A percentile compares a stretch with the other conserved stretches of the same genome.
These are phyloP conservation scores for Pseudonitzschia multistriata DNA, from an alignment of 108 stramenopile genomes.

Conservation along the genomic window DNA sequence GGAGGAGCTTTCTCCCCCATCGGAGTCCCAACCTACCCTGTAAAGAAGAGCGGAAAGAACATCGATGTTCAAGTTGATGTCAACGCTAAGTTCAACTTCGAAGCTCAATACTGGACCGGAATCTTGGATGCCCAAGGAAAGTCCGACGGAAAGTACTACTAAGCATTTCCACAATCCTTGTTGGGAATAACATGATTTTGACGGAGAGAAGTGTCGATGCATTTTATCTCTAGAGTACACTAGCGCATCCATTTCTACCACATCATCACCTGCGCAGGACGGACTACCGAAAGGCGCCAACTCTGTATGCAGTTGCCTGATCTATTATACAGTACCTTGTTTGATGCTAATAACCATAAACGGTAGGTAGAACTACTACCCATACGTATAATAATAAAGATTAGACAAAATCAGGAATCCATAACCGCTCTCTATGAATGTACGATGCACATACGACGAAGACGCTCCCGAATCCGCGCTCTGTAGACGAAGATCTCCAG, in stretches of 20 bases:
- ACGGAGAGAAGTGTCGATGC: constrained; percentile 9
- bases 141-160: constrained; percentile 98
- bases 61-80: constrained; percentile 96
- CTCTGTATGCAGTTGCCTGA: no score
- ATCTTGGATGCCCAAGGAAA: constrained; percentile 98
- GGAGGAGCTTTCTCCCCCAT: constrained; percentile 92
- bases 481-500: no score
- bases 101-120: constrained; percentile 95
- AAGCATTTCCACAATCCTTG: constrained; percentile 34
- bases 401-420: neutral
- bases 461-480: no score
- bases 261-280: neutral
- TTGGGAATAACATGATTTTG: constrained; percentile 19
- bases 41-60: constrained; percentile 80
- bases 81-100: constrained; percentile 97
- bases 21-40: constrained; percentile 93
- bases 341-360: neutral
- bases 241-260: constrained; percentile 12
- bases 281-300: neutral
- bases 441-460: no score
- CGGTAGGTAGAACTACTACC: neutral
- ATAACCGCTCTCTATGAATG: no score
- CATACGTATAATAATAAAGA: neutral
- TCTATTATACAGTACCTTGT: constrained; percentile 1
- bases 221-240: constrained; percentile 11